Percentiles rank a stretch among this genome's conserved stretches.
These are phyloP conservation scores for Solanum medicagineum DNA, from an alignment of 257 asterid genomes.

Conservation along the genomic window DNA sequence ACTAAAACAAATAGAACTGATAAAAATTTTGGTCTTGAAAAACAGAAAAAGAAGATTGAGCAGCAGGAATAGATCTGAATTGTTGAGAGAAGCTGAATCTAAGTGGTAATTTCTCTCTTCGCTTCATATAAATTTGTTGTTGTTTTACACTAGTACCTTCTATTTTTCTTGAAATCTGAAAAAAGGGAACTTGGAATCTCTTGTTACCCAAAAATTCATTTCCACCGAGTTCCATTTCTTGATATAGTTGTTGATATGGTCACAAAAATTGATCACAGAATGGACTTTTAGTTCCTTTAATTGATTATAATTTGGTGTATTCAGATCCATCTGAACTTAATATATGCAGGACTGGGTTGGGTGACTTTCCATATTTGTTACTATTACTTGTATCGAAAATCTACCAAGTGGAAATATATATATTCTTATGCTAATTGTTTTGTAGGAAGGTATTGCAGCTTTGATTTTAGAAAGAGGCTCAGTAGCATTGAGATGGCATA, in stretches of 20 bases:
- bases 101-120: background rate
- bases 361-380: background rate
- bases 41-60: background rate
- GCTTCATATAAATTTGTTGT: background rate
- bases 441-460: background rate
- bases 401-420: background rate
- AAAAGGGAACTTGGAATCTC: background rate
- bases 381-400: background rate
- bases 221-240: background rate
- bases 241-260: background rate
- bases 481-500: constrained; percentile 33
- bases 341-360: background rate
- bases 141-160: background rate
- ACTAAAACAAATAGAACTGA: background rate
- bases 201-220: background rate
- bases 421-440: background rate
- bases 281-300: background rate
- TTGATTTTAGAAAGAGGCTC: background rate
- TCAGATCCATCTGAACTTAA: background rate
- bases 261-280: background rate
- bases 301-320: background rate
- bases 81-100: background rate
- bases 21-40: background rate
- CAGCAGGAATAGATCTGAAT: background rate
- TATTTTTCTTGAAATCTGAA: background rate